A percentile compares a stretch with the other conserved stretches of the same genome.
Evolutionary conservation across 2,329 filamentous ascomycete species (phyloP).

Genomic region (Monosporascus sp.): DNA sequence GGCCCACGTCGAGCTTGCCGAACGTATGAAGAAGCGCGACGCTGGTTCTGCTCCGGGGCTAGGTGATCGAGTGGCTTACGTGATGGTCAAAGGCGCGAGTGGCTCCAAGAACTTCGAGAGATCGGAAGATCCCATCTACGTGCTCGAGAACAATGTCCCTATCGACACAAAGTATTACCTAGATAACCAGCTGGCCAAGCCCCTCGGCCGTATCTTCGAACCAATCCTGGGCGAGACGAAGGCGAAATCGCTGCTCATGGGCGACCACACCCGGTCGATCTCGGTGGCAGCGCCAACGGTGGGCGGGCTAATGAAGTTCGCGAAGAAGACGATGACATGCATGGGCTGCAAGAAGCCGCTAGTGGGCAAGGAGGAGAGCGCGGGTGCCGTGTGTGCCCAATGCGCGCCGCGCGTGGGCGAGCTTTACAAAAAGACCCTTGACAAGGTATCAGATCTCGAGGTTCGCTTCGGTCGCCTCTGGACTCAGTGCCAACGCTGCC

Average conservation of each 20-base stretch:
- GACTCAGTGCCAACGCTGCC: conserved; percentile 97
- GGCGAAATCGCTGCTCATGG: conserved; percentile 77
- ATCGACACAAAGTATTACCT: conserved; percentile 99
- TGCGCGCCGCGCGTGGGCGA: conserved; percentile 83
- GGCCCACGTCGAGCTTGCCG: conserved; percentile 90
- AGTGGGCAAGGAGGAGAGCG: conserved; percentile 69
- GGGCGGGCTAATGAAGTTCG: conserved; percentile 95
- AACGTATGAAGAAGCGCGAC: conserved; percentile 96
- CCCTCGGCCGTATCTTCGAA: conserved; percentile 91
- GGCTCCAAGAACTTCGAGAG: conserved; percentile 95
- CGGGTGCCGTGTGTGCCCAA: conserved; percentile 82
- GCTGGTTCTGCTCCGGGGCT: conserved; percentile 87
- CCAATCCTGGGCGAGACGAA: conserved; percentile 94
- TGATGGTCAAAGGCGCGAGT: conserved; percentile 88
- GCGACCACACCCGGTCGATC: conserved; percentile 92
- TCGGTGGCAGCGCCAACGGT: conserved; percentile 86
- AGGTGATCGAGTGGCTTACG: conserved; percentile 95
- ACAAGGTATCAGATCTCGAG: conserved; percentile 86
- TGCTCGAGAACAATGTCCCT: conserved; percentile 94
- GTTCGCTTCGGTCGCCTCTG: conserved; percentile 88
- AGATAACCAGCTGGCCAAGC: conserved; percentile 96
- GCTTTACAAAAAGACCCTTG: conserved; percentile 85
- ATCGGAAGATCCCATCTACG: conserved; percentile 94
- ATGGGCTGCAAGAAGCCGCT: conserved; percentile 99
- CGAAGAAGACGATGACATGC: conserved; percentile 95